Evolutionary conservation across 352 stramenopile species (phyloP), one percentile per base, ranked within the genome.

Genomic region (Phytophthora litchii): DNA sequence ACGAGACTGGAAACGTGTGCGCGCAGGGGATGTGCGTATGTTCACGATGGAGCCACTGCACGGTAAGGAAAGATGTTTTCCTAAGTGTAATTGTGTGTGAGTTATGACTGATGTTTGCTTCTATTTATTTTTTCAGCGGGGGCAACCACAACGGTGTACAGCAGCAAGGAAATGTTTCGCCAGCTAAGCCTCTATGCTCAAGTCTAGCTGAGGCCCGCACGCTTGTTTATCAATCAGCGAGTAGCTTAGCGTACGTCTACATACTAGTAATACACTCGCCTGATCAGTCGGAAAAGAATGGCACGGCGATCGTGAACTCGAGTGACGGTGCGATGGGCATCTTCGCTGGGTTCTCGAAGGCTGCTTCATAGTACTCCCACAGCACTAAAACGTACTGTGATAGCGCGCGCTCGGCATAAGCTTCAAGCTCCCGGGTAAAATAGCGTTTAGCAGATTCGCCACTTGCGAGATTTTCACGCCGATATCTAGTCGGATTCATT

Each of bases 311-410:
- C 9, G 78, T 92, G 41, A 95, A 95, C 68, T 92, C 83, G 27
- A 95, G 74, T 40, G 79, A 80, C 14, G 86, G 86, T 31, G 86
- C 74, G 4, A 76, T 54, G 8, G 83, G 78, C 46, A 76, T 86
- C 12, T 70, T 63, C 7, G 42, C 50, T 4, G 78, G 73, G 11
- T 74, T 76, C 27, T 85, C 78, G 21, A 89, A 86, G 10, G 86
- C 86, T 13, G 70, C 69, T 23, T 89, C 66, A 60, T 93, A 95
- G 70, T 95, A 95, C 55, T 91, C 83, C 70, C 78, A 88, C 4
- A 95, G 65, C 35, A 95, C 73, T n/a, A 71, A 61, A 5, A 91
- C 76, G 50, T 95, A 93, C 56, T 92, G 82, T n/a, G 72, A 73
- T 25, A 93, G 43, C 3, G 78, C 79, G 1, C 81, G 81, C 49